Base-by-base conservation (phyloP, 495 filamentous ascomycete species). In the Corynascus novoguineensis region DNA sequence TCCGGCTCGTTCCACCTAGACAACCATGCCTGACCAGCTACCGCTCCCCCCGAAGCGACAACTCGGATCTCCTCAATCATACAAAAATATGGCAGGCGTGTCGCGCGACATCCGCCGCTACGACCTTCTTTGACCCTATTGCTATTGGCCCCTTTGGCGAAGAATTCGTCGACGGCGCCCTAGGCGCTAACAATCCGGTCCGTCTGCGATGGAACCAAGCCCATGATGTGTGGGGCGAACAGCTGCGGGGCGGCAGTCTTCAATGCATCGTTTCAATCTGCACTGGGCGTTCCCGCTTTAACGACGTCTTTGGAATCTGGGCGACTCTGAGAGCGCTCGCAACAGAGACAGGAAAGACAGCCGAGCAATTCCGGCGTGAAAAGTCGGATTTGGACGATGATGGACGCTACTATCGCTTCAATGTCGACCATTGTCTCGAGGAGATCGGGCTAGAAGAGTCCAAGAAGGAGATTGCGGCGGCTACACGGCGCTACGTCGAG, bases 1-100 rank as follows among this genome's bases (percentile, higher is more conserved):
- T n/a, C n/a, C n/a, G n/a, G n/a, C n/a, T n/a, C n/a, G n/a, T n/a
- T n/a, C n/a, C n/a, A n/a, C n/a, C n/a, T n/a, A n/a, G n/a, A n/a
- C n/a, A n/a, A n/a, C n/a, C n/a, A n/a, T 69, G 67, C 48, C 64
- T 81, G 37, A 73, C 69, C n/a, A 76, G 69, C 66, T 80, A 80
- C 64, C 53, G 59, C 1, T 68, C 69, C 55, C 69, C 67, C 28
- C 71, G 71, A 49, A 68, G 70, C 55, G 59, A 66, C 15, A 64
- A 54, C 51, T 52, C 60, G n/a, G 64, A 77, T 47, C 66, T 77
- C 7, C 63, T 72, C 52, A 69, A 75, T 22, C 63, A 50, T 1
- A 64, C 71, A 9, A 73, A 62, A 49, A 75, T 81, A 9, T 82
- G 75, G 75, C 65, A 81, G 59, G 79, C 74, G 9, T 70, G 65